Evolutionary conservation across 2,329 filamentous ascomycete genomes (phyloP), one percentile per base, ranked within the genome.

Genomic region (Leptographium flavum): DNA sequence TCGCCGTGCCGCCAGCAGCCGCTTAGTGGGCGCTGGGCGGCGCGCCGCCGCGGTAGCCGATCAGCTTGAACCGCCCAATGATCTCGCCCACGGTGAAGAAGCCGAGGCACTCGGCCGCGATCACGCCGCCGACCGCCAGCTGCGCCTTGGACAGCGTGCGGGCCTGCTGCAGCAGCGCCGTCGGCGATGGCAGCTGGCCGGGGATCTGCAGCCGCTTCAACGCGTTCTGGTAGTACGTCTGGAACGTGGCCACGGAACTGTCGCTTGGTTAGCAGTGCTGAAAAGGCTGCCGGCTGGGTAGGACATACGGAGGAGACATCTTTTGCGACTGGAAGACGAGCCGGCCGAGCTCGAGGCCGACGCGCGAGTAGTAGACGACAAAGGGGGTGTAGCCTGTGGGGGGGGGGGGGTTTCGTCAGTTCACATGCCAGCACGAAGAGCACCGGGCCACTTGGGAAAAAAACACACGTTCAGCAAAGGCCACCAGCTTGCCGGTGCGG

Each of bases 81-180:
- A 98, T 96, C 75, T 96, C 88, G 53, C 92, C 92, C 45, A 96
- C 78, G 50, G 88, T 93, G 76, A 96, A 98, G 77, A 98, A 98
- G 50, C 92, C 92, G 54, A 98, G 68, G 42, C 87, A 75, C 70
- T 98, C 90, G 46, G 88, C 88, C 40, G 73, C 67, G 50, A 95
- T 70, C 49, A 98, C 83, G 56, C 83, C 85, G 49, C 74, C 82
- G 45, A 82, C 67, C 45, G 75, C 74, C 55, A 90, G 62, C 65
- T 94, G 81, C 55, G 78, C 72, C 54, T 67, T 70, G 64, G 77
- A 82, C 57, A 92, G 57, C 68, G 79, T 83, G 61, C 84, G 79
- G 58, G 84, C 60, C 54, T 63, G 63, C 56, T 66, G 57, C 43
- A 62, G 39, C 47, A 61, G 45, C 32, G 55, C 53, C 46, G 55